A percentile compares a stretch with the other conserved stretches of the same genome.
These are phyloP conservation scores for Ensete ventricosum DNA, from an alignment of 176 grass and related monocot species.

Conservation along the genomic window DNA sequence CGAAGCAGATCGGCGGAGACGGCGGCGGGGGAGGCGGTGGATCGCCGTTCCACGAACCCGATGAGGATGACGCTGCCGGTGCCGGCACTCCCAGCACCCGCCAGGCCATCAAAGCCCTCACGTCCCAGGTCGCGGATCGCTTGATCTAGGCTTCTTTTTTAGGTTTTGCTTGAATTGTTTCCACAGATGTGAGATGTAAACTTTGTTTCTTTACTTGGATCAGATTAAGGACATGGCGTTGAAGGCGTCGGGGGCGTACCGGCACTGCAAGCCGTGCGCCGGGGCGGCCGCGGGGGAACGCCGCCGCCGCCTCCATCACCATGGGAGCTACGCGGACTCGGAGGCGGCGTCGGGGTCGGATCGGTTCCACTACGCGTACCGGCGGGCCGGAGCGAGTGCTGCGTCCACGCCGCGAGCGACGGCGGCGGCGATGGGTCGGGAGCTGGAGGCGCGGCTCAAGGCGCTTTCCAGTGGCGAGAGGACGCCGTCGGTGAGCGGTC, in stretches of 20 bases:
- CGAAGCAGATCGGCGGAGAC: slow-evolving; percentile 54
- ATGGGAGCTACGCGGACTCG: slow-evolving; percentile 47
- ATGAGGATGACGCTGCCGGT: slow-evolving; percentile 25
- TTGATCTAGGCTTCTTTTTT: background rate
- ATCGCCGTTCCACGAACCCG: slow-evolving; percentile 40
- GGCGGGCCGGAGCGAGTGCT: slow-evolving; percentile 27
- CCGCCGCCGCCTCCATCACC: slow-evolving; percentile 45
- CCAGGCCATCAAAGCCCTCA: slow-evolving; percentile 88
- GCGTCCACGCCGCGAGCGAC: slow-evolving; percentile 35
- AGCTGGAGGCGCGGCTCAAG: slow-evolving; percentile 6
- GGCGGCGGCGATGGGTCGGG: slow-evolving; percentile 12
- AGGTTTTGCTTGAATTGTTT: background rate
- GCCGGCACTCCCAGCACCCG: slow-evolving; percentile 56
- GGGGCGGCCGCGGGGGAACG: slow-evolving; percentile 32
- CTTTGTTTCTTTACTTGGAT: slow-evolving; percentile 4
- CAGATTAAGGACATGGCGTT: slow-evolving; percentile 92
- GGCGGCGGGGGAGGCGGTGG: slow-evolving; percentile 29
- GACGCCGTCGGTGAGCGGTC: slow-evolving; percentile 75
- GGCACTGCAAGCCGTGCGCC: slow-evolving; percentile 91
- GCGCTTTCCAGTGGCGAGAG: slow-evolving; percentile 48
- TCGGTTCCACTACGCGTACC: slow-evolving; percentile 42
- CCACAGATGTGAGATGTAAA: background rate
- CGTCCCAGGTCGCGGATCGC: slow-evolving; percentile 48
- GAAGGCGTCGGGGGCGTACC: slow-evolving; percentile 83
- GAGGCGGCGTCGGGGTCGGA: slow-evolving; percentile 47